Evolutionary conservation across 1,284 basidiomycete genomes (phyloP), one percentile per base, ranked within the genome.

Genomic region (Athelia psychrophila): DNA sequence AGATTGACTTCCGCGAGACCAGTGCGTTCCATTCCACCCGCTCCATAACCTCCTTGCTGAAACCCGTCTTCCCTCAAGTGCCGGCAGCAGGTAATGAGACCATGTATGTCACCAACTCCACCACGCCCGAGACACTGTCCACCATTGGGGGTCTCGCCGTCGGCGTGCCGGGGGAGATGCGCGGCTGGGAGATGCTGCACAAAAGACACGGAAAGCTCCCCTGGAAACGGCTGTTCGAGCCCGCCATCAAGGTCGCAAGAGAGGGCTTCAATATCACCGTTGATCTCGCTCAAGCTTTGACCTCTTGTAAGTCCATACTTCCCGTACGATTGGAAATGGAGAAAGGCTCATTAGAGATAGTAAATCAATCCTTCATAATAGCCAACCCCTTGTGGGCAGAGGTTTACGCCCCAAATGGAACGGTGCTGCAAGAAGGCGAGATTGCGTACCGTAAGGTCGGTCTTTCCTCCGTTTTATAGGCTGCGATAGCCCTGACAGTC

Each of bases 1-100:
- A 72, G 40, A 76, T 84, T 54, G 80, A 84, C 63, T 84, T 83
- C 62, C 70, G 82, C 25, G 81, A 84, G 61, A 78, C 76, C 1
- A 61, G 56, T 49, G 13, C 13, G 27, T 30, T 30, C 5, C 13
- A 6, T 30, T 30, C 27, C 13, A 13, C 13, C 27, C 27, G 5
- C 13, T 30, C 27, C 27, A 13, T 5, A 5, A 30, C 5, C 6
- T 13, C 6, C 5, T 5, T 30, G 5, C 27, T 30, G 13, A 30
- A 6, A 5, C 5, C 6, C 6, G 13, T 30, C 27, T 30, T 13
- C 6, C 13, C 6, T 6, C 27, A 5, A 30, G 27, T 30, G 27
- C 80, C 82, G 2, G 64, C 66, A 1, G 69, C 64, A 23, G 69
- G 75, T 10, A 68, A 75, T 54, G 62, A 69, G 50, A 67, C 72